Base-by-base conservation (phyloP, 495 filamentous ascomycete genomes). In the Hamigera avellanea region DNA sequence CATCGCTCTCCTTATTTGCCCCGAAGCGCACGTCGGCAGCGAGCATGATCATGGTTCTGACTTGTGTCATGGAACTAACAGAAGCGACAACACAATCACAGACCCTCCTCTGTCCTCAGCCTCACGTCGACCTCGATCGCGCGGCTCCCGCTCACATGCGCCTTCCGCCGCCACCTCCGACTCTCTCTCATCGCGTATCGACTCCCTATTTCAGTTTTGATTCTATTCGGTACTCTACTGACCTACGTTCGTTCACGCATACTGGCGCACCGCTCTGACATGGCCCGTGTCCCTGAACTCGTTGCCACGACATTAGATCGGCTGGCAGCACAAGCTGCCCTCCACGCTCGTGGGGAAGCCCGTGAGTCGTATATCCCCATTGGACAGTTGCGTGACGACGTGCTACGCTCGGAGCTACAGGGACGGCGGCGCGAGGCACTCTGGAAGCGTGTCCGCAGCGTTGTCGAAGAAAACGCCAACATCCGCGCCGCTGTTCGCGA, bases 131-230 rank as follows among this genome's bases (percentile, higher is more conserved):
- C 62, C 61, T 93, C 87, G 66, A 80, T 91, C 78, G 78, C 85
- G 72, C 72, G 80, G 50, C 67, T 96, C 78, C 72, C 87, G 64
- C 69, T 94, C 78, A 50, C 59, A 65, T 99, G 93, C 68, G 75
- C 84, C 65, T 48, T 88, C 83, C 75, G 75, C 67, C 78, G 88
- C 67, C 86, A 86, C 66, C 64, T 93, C 74, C 75, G 83, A 69
- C 80, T 83, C 76, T 76, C 89, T 71, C 60, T 95, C 84, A 78
- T 83, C 73, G 73, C 81, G 80, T 74, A 96, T 95, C 76, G 91
- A 85, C 67, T 93, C 76, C 67, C 80, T 72, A 74, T 95, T 94
- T 71, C 74, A 69, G 49, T 75, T 70, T 48, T 91, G 59, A 60
- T 74, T 27, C 32, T 79, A 3, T 37, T 68, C n/a, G 23, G 75